Evolutionary conservation across 78 protist genomes (phyloP).

Genomic region (Dictyostelium capitatum): DNA sequence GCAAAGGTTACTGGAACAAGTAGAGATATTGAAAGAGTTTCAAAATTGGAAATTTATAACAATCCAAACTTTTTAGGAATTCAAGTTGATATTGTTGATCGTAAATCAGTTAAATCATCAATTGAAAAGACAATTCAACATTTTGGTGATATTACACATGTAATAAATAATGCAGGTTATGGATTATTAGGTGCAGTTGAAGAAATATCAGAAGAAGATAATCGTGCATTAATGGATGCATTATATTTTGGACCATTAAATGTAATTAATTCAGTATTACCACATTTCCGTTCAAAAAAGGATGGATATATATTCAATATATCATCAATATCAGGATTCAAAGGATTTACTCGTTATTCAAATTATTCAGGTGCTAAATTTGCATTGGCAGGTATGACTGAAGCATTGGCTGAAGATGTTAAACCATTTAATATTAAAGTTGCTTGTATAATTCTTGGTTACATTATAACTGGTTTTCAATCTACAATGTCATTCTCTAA

Average conservation of each 20-base stretch:
- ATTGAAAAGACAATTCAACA: too few relatives aligned
- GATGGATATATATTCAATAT: background rate
- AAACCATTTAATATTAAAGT: constrained; percentile 53
- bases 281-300: background rate
- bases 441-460: background rate
- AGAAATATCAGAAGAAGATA: constrained; percentile 8
- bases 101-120: too few relatives aligned
- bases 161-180: constrained; percentile 13
- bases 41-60: too few relatives aligned
- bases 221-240: background rate
- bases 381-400: background rate
- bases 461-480: constrained; percentile 7
- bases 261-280: background rate
- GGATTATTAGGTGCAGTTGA: constrained; percentile 2
- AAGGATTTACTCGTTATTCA: background rate
- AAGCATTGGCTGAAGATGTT: constrained; percentile 25
- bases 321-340: background rate
- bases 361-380: constrained; percentile 14
- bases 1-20: too few relatives aligned
- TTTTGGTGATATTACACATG: too few relatives aligned
- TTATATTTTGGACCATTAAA: background rate
- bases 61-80: too few relatives aligned
- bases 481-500: background rate
- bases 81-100: too few relatives aligned
- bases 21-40: too few relatives aligned